Conservation (phyloP, 2,329 filamentous ascomycete species). For the Ambrosiella xylebori region DNA sequence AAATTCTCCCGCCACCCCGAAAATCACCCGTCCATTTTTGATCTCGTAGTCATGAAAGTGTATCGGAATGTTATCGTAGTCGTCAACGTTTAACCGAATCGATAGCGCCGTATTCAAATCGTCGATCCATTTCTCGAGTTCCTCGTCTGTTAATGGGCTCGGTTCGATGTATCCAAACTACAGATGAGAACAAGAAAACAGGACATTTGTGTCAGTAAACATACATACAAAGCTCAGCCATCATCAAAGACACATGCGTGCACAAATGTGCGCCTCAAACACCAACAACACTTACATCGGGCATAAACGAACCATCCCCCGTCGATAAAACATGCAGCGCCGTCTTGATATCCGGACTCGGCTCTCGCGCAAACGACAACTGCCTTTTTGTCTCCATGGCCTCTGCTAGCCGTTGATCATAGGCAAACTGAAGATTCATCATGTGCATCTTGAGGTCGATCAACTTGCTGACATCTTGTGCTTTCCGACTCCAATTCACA, state of each 20-base stretch:
- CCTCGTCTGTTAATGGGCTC: conserved; percentile 50
- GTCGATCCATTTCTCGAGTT: conserved; percentile 57
- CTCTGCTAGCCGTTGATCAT: conserved; percentile 40
- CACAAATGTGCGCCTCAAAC: background rate
- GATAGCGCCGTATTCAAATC: conserved; percentile 73
- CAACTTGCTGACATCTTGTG: conserved; percentile 63
- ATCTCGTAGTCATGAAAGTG: conserved; percentile 65
- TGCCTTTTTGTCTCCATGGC: conserved; percentile 58
- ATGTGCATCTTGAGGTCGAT: conserved; percentile 75
- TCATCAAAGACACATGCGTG: background rate
- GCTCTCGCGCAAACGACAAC: conserved; percentile 55
- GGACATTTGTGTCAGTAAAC: background rate
- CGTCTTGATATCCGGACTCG: conserved; percentile 79
- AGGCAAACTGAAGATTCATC: conserved; percentile 42
- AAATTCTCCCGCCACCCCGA: conserved; percentile 67
- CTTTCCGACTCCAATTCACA: conserved; percentile 72
- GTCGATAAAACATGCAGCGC: conserved; percentile 71
- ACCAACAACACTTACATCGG: conserved; percentile 42
- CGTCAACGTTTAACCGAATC: conserved; percentile 68
- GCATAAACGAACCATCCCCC: conserved; percentile 60
- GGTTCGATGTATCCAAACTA: conserved; percentile 63
- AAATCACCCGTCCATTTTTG: conserved; percentile 74
- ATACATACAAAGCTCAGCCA: background rate
- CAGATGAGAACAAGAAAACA: conserved; percentile 17
- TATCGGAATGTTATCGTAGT: conserved; percentile 57